phyloP scores from a whole-genome alignment of 345 rosid species.

The Schrenkiella parvula region DNA sequence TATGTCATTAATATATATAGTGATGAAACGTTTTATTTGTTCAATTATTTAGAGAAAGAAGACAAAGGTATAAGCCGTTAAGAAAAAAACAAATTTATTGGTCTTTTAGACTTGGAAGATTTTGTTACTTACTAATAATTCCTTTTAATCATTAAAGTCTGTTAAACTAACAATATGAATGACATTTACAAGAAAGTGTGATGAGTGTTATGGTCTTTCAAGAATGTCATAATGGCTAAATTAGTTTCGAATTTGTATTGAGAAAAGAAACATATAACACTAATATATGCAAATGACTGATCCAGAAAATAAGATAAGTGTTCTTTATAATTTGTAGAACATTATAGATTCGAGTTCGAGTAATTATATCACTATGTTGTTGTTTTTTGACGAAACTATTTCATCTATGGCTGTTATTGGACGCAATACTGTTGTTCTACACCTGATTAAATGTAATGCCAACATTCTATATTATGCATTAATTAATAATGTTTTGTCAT shows the following conservation, averaged over 20 bases:
- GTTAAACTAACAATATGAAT: neutral
- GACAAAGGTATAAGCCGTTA: slow-evolving; percentile 7
- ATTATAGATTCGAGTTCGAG: neutral
- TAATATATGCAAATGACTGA: neutral
- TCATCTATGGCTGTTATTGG: neutral
- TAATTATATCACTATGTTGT: neutral
- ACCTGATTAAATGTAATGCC: neutral
- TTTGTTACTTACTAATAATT: neutral
- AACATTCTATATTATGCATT: neutral
- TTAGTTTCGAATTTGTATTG: neutral
- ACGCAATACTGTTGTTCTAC: neutral
- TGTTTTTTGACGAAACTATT: neutral
- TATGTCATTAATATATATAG: neutral
- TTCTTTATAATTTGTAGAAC: neutral
- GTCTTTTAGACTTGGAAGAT: neutral
- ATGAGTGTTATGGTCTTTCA: neutral
- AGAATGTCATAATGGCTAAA: neutral
- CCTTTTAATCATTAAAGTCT: neutral
- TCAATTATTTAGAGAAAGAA: neutral
- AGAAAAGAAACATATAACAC: neutral
- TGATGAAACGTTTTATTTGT: neutral
- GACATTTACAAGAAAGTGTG: neutral
- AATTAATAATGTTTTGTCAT: neutral
- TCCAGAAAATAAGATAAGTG: neutral
- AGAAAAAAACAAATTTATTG: neutral